Evolutionary conservation across 768 basidiomycete genomes (phyloP).

Genomic region (Phaeotremella fagi): DNA sequence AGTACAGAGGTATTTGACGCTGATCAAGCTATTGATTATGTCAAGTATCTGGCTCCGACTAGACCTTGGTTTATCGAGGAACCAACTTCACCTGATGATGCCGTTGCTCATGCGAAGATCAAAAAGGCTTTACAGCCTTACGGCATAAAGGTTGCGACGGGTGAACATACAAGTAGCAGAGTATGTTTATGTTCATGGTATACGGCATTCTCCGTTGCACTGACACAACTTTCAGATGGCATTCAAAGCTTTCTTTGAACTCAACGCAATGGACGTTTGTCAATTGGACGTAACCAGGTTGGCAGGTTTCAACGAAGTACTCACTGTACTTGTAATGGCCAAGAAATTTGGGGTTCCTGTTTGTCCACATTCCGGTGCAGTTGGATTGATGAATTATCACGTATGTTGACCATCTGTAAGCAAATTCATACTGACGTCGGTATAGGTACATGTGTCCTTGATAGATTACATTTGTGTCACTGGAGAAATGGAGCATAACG

Average conservation of each 20-base stretch:
- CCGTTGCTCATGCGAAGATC: slow-evolving; percentile 58
- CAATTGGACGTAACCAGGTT: slow-evolving; percentile 93
- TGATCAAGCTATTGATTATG: slow-evolving; percentile 84
- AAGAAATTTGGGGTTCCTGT: slow-evolving; percentile 85
- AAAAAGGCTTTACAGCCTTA: slow-evolving; percentile 69
- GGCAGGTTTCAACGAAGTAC: slow-evolving; percentile 89
- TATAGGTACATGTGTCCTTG: slow-evolving; percentile 54
- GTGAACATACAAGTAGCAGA: slow-evolving; percentile 86
- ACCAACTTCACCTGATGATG: slow-evolving; percentile 86
- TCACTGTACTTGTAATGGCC: slow-evolving; percentile 82
- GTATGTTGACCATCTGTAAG: slow-evolving; percentile 49
- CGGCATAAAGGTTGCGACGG: slow-evolving; percentile 86
- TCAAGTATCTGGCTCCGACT: slow-evolving; percentile 67
- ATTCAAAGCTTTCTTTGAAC: slow-evolving; percentile 86
- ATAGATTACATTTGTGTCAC: slow-evolving; percentile 92
- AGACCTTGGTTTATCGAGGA: slow-evolving; percentile 97
- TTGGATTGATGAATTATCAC: slow-evolving; percentile 86
- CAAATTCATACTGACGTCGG: neutral
- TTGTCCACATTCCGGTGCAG: slow-evolving; percentile 91
- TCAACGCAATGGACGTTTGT: slow-evolving; percentile 84
- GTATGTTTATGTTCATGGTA: slow-evolving; percentile 8
- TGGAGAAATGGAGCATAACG: slow-evolving; percentile 91
- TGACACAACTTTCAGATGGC: slow-evolving; percentile 38
- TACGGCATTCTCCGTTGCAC: neutral
- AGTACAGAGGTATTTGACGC: slow-evolving; percentile 58